Evolutionary conservation across 2,329 filamentous ascomycete genomes (phyloP).

Genomic region (Canariomyces notabilis): DNA sequence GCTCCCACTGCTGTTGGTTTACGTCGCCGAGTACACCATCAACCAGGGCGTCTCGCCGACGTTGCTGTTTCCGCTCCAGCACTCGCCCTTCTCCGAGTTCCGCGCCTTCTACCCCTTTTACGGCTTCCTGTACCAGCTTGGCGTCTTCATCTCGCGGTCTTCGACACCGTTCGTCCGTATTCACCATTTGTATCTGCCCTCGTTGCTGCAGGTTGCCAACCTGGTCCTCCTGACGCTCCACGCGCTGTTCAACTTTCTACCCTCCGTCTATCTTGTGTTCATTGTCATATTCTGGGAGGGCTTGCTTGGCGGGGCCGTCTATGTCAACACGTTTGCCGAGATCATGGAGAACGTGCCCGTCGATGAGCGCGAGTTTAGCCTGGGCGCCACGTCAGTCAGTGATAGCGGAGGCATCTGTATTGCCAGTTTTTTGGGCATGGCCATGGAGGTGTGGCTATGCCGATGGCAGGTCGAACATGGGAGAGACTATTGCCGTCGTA

Average conservation of each 20-base stretch:
- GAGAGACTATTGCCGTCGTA: slow-evolving; percentile 64
- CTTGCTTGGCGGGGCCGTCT: slow-evolving; percentile 81
- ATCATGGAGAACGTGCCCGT: slow-evolving; percentile 77
- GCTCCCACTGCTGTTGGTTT: slow-evolving; percentile 86
- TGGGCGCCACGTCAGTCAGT: slow-evolving; percentile 85
- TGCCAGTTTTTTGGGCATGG: slow-evolving; percentile 78
- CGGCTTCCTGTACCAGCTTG: slow-evolving; percentile 87
- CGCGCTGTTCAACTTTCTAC: slow-evolving; percentile 74
- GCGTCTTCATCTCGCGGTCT: slow-evolving; percentile 90
- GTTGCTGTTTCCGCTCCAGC: slow-evolving; percentile 72
- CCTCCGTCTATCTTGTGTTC: slow-evolving; percentile 82
- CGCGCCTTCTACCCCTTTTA: slow-evolving; percentile 94
- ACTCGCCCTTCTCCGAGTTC: slow-evolving; percentile 73
- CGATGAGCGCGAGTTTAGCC: slow-evolving; percentile 81
- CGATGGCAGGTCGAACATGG: slow-evolving; percentile 79
- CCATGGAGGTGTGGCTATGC: slow-evolving; percentile 75
- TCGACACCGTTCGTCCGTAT: slow-evolving; percentile 84
- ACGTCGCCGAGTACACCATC: slow-evolving; percentile 94
- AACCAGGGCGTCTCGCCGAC: slow-evolving; percentile 93
- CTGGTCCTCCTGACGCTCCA: slow-evolving; percentile 69
- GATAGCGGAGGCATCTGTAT: slow-evolving; percentile 88
- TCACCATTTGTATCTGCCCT: slow-evolving; percentile 74
- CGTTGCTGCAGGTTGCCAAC: slow-evolving; percentile 76
- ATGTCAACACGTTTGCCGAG: slow-evolving; percentile 93
- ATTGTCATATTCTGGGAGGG: slow-evolving; percentile 90